These are phyloP conservation scores for Myxozyma nipponensis DNA, from an alignment of 805 yeast species.

Conservation along the genomic window DNA sequence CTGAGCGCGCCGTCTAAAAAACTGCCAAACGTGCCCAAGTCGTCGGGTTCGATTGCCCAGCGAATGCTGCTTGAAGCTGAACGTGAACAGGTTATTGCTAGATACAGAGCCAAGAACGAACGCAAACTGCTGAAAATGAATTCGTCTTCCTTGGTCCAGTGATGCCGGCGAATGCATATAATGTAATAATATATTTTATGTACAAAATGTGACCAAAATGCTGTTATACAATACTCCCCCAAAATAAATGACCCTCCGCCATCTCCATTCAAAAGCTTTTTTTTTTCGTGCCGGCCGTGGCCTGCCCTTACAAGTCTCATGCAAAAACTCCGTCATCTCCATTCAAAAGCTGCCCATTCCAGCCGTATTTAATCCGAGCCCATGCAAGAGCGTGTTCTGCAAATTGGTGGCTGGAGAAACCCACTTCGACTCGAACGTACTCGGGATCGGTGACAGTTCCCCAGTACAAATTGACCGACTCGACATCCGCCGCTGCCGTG, in stretches of 20 bases:
- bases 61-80: slow-evolving; percentile 40
- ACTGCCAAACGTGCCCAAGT: slow-evolving; percentile 40
- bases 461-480: neutral
- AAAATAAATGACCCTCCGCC: neutral
- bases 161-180: no score
- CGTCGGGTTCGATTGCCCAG: slow-evolving; percentile 41
- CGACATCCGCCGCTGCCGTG: neutral
- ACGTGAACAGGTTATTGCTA: slow-evolving; percentile 38
- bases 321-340: neutral
- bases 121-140: slow-evolving; percentile 3
- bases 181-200: no score
- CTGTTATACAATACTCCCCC: neutral
- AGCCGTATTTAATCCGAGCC: neutral
- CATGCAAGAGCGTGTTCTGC: neutral
- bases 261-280: no score
- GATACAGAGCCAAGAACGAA: slow-evolving; percentile 35
- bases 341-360: neutral
- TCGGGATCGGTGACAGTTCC: neutral
- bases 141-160: neutral
- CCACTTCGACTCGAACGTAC: neutral
- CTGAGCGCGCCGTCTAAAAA: slow-evolving; percentile 35
- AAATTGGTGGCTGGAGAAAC: neutral
- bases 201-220: neutral
- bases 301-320: neutral
- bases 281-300: no score